Evolutionary conservation across 2,329 filamentous ascomycete genomes (phyloP).

Genomic region (Rhexocercosporidium sp.): DNA sequence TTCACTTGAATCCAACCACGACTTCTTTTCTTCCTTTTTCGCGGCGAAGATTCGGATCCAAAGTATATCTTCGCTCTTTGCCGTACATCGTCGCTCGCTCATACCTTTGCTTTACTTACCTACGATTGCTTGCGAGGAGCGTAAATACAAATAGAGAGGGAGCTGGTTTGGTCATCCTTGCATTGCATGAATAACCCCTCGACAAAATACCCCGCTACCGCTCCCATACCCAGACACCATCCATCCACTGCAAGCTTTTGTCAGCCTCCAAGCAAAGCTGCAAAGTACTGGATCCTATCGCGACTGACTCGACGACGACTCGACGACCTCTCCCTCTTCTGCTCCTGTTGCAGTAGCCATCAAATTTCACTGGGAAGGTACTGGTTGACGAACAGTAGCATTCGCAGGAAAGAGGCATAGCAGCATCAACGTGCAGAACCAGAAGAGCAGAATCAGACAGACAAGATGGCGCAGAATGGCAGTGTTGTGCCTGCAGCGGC

Average conservation of each 20-base stretch:
- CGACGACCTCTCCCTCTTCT: not conserved
- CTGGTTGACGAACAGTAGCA: not conserved
- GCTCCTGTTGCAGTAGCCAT: not conserved
- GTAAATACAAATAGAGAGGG: not conserved
- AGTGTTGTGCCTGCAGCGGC: constrained; percentile 14
- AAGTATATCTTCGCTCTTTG: too few relatives aligned
- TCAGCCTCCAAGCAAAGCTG: constrained; percentile 12
- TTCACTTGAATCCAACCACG: not conserved
- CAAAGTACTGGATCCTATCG: not conserved
- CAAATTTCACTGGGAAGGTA: not conserved
- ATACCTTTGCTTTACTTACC: not conserved
- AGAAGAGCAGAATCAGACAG: not conserved
- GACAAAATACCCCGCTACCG: constrained; percentile 9
- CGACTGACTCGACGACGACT: not conserved
- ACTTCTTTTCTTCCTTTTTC: not conserved
- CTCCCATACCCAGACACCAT: not conserved
- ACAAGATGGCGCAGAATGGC: constrained; percentile 27
- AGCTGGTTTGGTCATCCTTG: not conserved
- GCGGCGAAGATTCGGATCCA: too few relatives aligned
- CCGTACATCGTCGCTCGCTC: not conserved
- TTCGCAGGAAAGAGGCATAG: not conserved
- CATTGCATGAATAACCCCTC: constrained; percentile 2
- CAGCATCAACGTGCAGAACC: not conserved
- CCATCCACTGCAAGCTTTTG: not conserved
- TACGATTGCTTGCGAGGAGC: too few relatives aligned